Evolutionary conservation across 2,329 filamentous ascomycete species (phyloP), one percentile per base, ranked within the genome.

Genomic region (Cladophialophora exuberans): DNA sequence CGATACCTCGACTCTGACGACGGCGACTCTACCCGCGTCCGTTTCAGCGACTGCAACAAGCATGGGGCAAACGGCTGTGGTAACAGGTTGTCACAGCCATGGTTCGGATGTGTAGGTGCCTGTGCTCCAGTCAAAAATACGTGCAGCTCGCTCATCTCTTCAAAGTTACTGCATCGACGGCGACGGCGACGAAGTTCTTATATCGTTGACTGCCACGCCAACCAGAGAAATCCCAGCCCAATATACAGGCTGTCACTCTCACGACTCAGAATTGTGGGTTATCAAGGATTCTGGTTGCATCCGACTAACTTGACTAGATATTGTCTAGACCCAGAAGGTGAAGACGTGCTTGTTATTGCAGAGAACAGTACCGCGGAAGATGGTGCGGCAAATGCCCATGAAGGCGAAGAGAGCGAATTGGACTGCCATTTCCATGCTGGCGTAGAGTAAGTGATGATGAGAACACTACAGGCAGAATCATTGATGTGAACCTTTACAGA

Each of bases 371-470:
- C 61, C 28, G 11, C 44, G 10, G 28, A 47, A 22, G 49, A 52
- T 11, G 52, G 61, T 41, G 47, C 62, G 52, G 65, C 71, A 64
- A 49, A 69, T 57, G 31, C 68, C 54, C n/a, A 66, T 44, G 62
- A 71, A 68, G 41, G 66, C 23, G 36, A 70, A 63, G 50, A 28
- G 28, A 18, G 13, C 4, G 72, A 70, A n/a, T 63, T 77, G 60
- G 76, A 82, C 63, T 90, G 86, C 62, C 88, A 91, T 66, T 89
- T 87, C 69, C 87, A 91, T 63, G 86, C 86, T 7, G 87, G 87
- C 31, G 84, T 90, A 18, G 85, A 89, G 86, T 88, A 73, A 71
- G 84, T 45, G 11, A 39, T 25, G 52, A n/a, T 11, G 30, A 31
- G 10, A n/a, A 31, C 10, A 10, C 10, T 9, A 26, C 10, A 4